A percentile compares a stretch with the other conserved stretches of the same genome.
Conservation (phyloP, 768 basidiomycete genomes). For the Lactifluus hygrophoroides region DNA sequence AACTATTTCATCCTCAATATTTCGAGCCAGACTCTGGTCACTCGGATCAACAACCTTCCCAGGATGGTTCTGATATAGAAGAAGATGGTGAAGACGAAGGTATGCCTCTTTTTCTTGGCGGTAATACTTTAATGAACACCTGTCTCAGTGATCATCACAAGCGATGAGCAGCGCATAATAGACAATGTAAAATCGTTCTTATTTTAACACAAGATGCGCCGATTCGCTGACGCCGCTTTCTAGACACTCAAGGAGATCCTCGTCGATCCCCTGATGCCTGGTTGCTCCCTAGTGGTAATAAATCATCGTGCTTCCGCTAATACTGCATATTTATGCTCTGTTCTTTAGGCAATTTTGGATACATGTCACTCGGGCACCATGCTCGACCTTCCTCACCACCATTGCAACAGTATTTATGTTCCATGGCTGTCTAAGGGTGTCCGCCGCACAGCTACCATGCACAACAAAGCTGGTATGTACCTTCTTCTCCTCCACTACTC, state of each 20-base stretch:
- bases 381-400: slow-evolving; percentile 22
- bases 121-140: not conserved
- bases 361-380: slow-evolving; percentile 24
- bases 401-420: slow-evolving; percentile 22
- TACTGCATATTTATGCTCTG: not conserved
- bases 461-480: slow-evolving; percentile 10
- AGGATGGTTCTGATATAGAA: slow-evolving; percentile 6
- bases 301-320: not conserved
- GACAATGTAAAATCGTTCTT: slow-evolving; percentile 19
- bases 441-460: slow-evolving; percentile 17
- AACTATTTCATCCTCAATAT: not conserved
- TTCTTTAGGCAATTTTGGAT: slow-evolving; percentile 21
- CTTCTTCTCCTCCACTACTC: not conserved
- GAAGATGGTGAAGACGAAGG: slow-evolving; percentile 25
- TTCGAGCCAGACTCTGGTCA: slow-evolving; percentile 22
- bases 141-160: slow-evolving; percentile 7
- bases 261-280: slow-evolving; percentile 16
- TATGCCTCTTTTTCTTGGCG: not conserved
- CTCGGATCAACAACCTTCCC: slow-evolving; percentile 18
- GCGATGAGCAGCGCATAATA: slow-evolving; percentile 17
- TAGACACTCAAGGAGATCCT: slow-evolving; percentile 2
- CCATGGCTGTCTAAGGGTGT: slow-evolving; percentile 22
- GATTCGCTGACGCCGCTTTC: not conserved
- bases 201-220: not conserved
- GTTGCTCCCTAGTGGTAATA: slow-evolving; percentile 15